phyloP scores from a whole-genome alignment of 441 rosid genomes.

The Hypseocharis bilobata region DNA sequence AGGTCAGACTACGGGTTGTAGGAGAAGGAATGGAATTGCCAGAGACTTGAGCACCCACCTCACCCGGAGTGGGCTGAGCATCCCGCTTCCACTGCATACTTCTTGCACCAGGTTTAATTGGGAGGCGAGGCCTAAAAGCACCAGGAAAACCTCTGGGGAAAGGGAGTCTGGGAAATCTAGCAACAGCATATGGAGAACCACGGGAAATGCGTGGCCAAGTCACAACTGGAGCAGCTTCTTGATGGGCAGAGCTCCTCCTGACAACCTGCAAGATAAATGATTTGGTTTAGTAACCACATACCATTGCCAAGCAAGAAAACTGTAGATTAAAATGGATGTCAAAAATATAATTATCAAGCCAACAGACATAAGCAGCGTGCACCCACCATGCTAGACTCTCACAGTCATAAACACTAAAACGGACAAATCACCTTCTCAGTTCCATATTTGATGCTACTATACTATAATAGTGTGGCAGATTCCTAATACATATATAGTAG shows the following conservation, averaged over 20 bases:
- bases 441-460: too few species aligned
- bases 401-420: too few species aligned
- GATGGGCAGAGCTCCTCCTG: constrained; percentile 51
- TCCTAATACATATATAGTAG: too few species aligned
- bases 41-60: constrained; percentile 27
- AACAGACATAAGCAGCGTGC: background rate
- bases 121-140: constrained; percentile 46
- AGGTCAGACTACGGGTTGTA: constrained; percentile 57
- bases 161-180: constrained; percentile 54
- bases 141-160: constrained; percentile 56
- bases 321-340: background rate
- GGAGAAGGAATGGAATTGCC: constrained; percentile 28
- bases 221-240: constrained; percentile 41
- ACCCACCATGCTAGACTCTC: too few species aligned
- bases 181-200: constrained; percentile 33
- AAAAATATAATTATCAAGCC: background rate
- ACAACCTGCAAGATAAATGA: constrained; percentile 43
- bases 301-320: background rate
- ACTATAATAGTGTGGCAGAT: too few species aligned
- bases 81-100: constrained; percentile 95
- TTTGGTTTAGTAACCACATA: constrained; percentile 9
- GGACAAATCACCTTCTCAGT: too few species aligned
- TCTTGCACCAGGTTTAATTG: constrained; percentile 59
- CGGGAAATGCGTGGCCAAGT: constrained; percentile 51
- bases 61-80: constrained; percentile 38